A percentile compares a stretch with the other conserved stretches of the same genome.
phyloP scores from a whole-genome alignment of 2,329 filamentous ascomycete genomes.

The Rutstroemia sp. region DNA sequence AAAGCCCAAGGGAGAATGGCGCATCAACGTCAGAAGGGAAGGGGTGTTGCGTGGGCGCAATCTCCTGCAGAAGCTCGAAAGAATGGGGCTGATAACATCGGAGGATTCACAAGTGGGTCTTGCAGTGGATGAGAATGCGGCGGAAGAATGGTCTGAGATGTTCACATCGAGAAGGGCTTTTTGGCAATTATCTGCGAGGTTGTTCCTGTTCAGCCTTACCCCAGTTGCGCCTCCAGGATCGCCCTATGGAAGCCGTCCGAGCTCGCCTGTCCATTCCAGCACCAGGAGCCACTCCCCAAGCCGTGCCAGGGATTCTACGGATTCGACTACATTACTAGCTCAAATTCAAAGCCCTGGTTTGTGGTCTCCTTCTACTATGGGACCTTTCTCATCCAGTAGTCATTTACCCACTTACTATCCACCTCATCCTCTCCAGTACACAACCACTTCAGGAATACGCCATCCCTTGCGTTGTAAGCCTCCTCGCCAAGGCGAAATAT shows the following conservation, averaged over 20 bases:
- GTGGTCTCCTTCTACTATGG: constrained; percentile 36
- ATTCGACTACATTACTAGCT: constrained; percentile 32
- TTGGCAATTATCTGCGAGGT: constrained; percentile 83
- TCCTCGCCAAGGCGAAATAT: constrained; percentile 80
- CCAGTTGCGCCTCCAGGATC: constrained; percentile 43
- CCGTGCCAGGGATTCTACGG: constrained; percentile 28
- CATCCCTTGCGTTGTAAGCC: constrained; percentile 87
- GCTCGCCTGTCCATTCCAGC: constrained; percentile 40
- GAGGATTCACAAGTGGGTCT: constrained; percentile 69
- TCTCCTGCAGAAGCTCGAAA: constrained; percentile 81
- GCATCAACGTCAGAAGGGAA: constrained; percentile 74
- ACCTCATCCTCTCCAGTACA: constrained; percentile 74
- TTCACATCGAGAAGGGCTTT: constrained; percentile 76
- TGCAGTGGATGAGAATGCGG: constrained; percentile 51
- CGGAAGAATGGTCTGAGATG: constrained; percentile 68
- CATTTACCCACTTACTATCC: constrained; percentile 90
- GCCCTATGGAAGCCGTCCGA: constrained; percentile 45
- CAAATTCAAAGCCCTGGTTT: constrained; percentile 26
- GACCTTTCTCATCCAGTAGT: constrained; percentile 74
- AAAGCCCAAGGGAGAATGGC: constrained; percentile 78
- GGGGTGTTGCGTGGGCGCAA: constrained; percentile 80
- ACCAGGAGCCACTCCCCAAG: constrained; percentile 26
- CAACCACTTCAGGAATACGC: constrained; percentile 67
- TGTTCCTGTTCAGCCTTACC: constrained; percentile 81
- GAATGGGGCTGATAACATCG: constrained; percentile 79